phyloP scores from a whole-genome alignment of 331 rosid genomes.

The Pyracantha coccinea region DNA sequence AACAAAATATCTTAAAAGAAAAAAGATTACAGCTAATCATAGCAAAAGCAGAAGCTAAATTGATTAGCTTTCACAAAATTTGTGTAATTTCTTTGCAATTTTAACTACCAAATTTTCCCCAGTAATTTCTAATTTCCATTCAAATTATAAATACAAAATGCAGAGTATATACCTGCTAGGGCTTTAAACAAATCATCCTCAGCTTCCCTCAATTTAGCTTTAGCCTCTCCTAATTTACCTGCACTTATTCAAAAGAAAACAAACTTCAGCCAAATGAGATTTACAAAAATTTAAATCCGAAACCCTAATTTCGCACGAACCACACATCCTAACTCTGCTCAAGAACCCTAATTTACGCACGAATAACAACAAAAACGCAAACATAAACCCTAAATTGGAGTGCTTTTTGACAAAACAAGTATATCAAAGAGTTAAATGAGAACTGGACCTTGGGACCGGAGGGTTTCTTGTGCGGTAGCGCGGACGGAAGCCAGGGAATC shows the following conservation, averaged over 20 bases:
- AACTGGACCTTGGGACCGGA: conserved; percentile 40
- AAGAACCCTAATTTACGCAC: not conserved
- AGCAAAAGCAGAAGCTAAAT: not conserved
- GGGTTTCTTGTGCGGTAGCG: conserved; percentile 24
- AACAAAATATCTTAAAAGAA: not conserved
- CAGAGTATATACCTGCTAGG: conserved; percentile 43
- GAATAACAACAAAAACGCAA: not conserved
- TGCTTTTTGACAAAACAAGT: not conserved
- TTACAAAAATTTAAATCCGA: not conserved
- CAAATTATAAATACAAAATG: not conserved
- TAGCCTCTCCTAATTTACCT: conserved; percentile 48
- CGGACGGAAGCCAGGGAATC: conserved; percentile 35
- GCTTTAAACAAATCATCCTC: conserved; percentile 87
- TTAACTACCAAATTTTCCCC: not conserved
- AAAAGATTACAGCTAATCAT: not conserved
- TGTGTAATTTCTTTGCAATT: not conserved
- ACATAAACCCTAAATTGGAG: not conserved
- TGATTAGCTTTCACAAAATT: not conserved
- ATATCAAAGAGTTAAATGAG: not conserved
- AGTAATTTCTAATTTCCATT: not conserved
- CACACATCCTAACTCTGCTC: not conserved
- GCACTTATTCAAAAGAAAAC: not conserved
- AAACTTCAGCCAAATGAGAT: not conserved
- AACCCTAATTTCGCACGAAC: conserved; percentile 20
- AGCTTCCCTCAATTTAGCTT: conserved; percentile 52